Evolutionary conservation across 441 rosid species (phyloP), one percentile per base, ranked within the genome.

Genomic region (Mallotus repandus): DNA sequence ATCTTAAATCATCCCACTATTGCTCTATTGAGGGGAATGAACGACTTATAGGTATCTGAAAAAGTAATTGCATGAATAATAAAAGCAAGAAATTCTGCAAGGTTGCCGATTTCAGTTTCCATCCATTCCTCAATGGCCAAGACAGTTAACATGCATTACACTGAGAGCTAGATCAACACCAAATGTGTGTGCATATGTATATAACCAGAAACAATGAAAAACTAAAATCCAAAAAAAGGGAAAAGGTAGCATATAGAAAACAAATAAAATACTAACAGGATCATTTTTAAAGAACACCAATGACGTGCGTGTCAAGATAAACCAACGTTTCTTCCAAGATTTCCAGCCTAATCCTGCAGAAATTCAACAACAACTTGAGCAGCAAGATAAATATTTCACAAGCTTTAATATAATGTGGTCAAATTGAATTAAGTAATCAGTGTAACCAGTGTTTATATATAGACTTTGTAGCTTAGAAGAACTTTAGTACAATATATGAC

Each of bases 261-360:
- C 61, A 76, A 62, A 21, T 41, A 55, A 13, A 22, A 73, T 76
- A 87, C 98, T 91, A 65, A 96, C 97, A 67, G 97, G 99, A 80
- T 96, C 97, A 83, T 87, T 93, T 87, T 90, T 96, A 74, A 96
- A 93, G 91, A 93, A 93, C 76, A 96, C 97, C 92, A 93, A 88
- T 29, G 98, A 91, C 68, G 93, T 89, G 64, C 97, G 97, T 45
- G 98, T 93, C 77, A 96, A 91, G 78, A 96, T 90, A 83, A 96
- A 96, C 99, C 99, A 96, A 63, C 97, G 96, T 81, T 89, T 96
- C 86, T 96, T 96, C 99, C 99, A 96, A 71, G 98, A 96, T 77
- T 90, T 93, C 99, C 98, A 96, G 76, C 99, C 98, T 75, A 96
- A 81, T 77, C 98, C 99, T 96, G 86, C 84, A 86, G 46, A 69